Base-by-base conservation (phyloP, 768 basidiomycete species). In the Phylloporus sp. region DNA sequence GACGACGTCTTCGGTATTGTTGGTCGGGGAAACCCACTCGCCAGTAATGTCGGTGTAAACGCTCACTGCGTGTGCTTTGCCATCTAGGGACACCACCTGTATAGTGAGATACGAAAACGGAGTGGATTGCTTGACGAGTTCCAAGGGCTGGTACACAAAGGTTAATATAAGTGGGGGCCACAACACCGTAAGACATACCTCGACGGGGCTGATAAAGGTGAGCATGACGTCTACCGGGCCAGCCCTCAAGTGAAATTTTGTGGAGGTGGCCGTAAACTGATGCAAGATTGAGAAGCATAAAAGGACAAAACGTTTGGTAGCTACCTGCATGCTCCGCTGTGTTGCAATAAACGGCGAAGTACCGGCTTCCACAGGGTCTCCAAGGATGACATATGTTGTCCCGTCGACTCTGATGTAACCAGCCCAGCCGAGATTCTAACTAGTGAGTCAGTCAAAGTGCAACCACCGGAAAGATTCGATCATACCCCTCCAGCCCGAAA, bases 171-270 rank as follows among this genome's bases (percentile, higher is more conserved):
- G n/a, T n/a, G n/a, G 23, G 28, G 4, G n/a, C 16, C n/a, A n/a
- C 6, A 8, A 10, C 13, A 8, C 9, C 26, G 31, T 18, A n/a
- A 3, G 51, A 62, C 38, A 13, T 61, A 84, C 83, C 73, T 86
- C 84, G n/a, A 88, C 79, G 6, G 85, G 84, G 55, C 83, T 85
- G 32, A 86, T 67, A 61, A 88, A 87, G 4, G 72, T 81, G 12
- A 80, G 76, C 12, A 80, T 80, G 29, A 86, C 55, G 55, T 85
- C 81, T 13, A 88, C 71, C n/a, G n/a, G n/a, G n/a, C n/a, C n/a
- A n/a, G n/a, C n/a, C n/a, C n/a, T n/a, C n/a, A n/a, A n/a, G n/a
- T n/a, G n/a, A n/a, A n/a, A n/a, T n/a, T n/a, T n/a, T n/a, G n/a
- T n/a, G n/a, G n/a, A n/a, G n/a, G n/a, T n/a, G n/a, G n/a, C n/a